phyloP scores from a whole-genome alignment of 371 early-diverging fungal genomes.

The Parasitella parasitica region DNA sequence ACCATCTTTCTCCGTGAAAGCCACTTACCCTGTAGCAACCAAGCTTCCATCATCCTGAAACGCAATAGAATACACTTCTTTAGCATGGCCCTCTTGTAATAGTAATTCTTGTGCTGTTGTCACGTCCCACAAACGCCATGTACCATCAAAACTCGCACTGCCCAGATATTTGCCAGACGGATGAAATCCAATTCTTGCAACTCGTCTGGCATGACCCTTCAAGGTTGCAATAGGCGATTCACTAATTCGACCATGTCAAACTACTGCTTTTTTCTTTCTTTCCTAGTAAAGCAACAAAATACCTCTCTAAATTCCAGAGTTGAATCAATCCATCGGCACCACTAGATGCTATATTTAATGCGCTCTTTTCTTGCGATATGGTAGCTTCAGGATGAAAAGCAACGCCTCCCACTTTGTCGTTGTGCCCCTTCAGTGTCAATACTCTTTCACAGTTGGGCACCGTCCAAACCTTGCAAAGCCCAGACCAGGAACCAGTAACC shows the following conservation, averaged over 20 bases:
- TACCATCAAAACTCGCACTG: constrained; percentile 86
- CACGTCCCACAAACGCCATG: constrained; percentile 96
- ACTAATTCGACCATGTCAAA: constrained; percentile 33
- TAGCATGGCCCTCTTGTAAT: constrained; percentile 92
- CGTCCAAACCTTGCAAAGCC: constrained; percentile 85
- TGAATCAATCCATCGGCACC: constrained; percentile 76
- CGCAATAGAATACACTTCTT: constrained; percentile 86
- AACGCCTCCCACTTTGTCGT: constrained; percentile 86
- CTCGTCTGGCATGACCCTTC: constrained; percentile 81
- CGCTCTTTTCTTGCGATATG: constrained; percentile 52
- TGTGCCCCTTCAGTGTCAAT: constrained; percentile 72
- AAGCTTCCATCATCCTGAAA: constrained; percentile 93
- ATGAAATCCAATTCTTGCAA: constrained; percentile 89
- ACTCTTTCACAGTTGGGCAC: constrained; percentile 71
- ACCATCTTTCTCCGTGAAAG: neutral
- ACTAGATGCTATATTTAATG: constrained; percentile 81
- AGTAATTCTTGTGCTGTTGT: constrained; percentile 74
- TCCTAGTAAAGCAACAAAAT: constrained; percentile 2
- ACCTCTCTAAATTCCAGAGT: constrained; percentile 80
- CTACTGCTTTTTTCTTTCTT: neutral
- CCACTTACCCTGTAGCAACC: constrained; percentile 78
- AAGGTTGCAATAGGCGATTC: constrained; percentile 78
- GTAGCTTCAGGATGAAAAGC: constrained; percentile 89
- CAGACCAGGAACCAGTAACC: constrained; percentile 87
- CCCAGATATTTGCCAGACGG: constrained; percentile 88